Evolutionary conservation across 176 grass and related monocot genomes (phyloP), one percentile per base, ranked within the genome.

Genomic region (Cenchrus fungigraminus): DNA sequence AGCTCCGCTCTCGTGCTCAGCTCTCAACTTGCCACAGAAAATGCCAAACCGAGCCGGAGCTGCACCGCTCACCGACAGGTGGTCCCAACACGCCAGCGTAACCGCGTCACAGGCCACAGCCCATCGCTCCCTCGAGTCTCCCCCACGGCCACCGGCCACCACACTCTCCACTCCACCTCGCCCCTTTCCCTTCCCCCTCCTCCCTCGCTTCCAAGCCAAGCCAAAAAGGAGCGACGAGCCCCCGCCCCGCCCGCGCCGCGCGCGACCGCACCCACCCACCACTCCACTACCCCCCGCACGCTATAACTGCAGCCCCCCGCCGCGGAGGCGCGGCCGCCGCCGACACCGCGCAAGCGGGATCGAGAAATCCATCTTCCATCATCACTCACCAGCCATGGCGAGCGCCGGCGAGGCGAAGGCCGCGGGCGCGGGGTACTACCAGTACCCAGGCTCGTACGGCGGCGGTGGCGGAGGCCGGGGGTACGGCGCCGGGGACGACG

Each of bases 181-280:
- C 37, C 13, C 22, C 52, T 43, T 13, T 9, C 32, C 4, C 61
- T 42, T 43, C 50, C 44, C 53, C 57, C 53, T 14, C 77, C 37
- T 76, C 37, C 37, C 57, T 86, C 83, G 66, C 90, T 89, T 92
- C 64, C 77, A 94, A 89, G 89, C 87, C 56, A 92, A 87, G 84
- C 73, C 29, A 67, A 56, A 71, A 54, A 4, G 62, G 32, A 12
- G n/a, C 52, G 19, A 55, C 52, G 22, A 77, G 37, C 37, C 37
- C 37, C 37, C 37, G 37, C 37, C 75, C 67, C 65, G 20, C 34
- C 37, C 37, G 37, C 37, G 81, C 67, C 65, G 20, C 34, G 54
- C 65, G 14, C 16, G 13, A 82, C 58, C 68, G 51, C 62, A 59
- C 60, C 59, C 4, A 74, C 74, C 50, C 4, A 74, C 74, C 50